A percentile compares a stretch with the other conserved stretches of the same genome.
These are phyloP conservation scores for Blastobotrys ciferrii DNA, from an alignment of 1,139 yeast genomes.

Conservation along the genomic window DNA sequence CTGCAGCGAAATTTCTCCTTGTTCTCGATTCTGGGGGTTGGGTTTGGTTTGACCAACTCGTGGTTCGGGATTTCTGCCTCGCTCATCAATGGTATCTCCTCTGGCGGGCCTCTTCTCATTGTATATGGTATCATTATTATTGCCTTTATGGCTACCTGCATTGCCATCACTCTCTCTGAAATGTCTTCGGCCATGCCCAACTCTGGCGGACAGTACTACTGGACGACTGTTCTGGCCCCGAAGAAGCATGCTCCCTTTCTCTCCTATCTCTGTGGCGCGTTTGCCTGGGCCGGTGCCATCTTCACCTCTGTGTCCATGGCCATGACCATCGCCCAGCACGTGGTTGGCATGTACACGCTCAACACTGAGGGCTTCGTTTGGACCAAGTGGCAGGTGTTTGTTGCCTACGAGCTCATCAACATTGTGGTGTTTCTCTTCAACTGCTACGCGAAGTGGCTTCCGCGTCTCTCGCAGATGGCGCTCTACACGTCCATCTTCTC, in stretches of 20 bases:
- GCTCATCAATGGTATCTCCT: slow-evolving; percentile 30
- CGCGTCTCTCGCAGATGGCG: slow-evolving; percentile 43
- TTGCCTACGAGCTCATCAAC: slow-evolving; percentile 41
- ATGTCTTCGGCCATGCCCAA: slow-evolving; percentile 53
- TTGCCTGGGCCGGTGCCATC: slow-evolving; percentile 42
- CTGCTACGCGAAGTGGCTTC: slow-evolving; percentile 39
- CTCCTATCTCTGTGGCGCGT: slow-evolving; percentile 57
- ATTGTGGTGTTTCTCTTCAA: slow-evolving; percentile 37
- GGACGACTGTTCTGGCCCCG: slow-evolving; percentile 58
- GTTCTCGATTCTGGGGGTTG: slow-evolving; percentile 39
- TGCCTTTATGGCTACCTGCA: slow-evolving; percentile 46
- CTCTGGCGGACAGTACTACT: slow-evolving; percentile 62
- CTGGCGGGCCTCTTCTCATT: slow-evolving; percentile 44
- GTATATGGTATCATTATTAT: slow-evolving; percentile 76
- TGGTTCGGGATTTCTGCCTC: slow-evolving; percentile 41
- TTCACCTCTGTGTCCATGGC: slow-evolving; percentile 31
- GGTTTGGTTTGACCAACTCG: slow-evolving; percentile 39
- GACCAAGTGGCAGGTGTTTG: slow-evolving; percentile 51
- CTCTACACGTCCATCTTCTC: slow-evolving; percentile 50
- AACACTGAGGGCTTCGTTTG: slow-evolving; percentile 15
- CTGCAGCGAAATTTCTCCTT: slow-evolving; percentile 39
- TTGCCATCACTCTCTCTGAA: slow-evolving; percentile 51
- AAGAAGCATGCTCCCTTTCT: slow-evolving; percentile 46
- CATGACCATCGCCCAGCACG: slow-evolving; percentile 22
- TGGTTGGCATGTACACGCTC: slow-evolving; percentile 27